Evolutionary conservation across 1,284 basidiomycete genomes (phyloP), one percentile per base, ranked within the genome.

Genomic region (Taiwanofungus camphoratus): DNA sequence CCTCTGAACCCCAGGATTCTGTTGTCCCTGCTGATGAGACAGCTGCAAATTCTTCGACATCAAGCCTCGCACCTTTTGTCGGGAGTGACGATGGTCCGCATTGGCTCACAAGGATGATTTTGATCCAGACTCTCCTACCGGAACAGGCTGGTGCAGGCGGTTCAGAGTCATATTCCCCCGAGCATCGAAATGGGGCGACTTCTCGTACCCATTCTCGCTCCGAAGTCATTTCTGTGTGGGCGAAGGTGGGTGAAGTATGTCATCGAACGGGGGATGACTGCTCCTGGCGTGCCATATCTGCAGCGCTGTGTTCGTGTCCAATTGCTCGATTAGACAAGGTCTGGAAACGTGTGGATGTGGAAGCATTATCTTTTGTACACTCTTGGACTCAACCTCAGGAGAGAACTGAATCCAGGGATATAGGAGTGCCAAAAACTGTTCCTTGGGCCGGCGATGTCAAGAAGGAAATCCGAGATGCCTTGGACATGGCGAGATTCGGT

Each of bases 321-420:
- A 70, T 90, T 20, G 83, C 86, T 8, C 67, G 87, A 21, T 59
- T 90, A 39, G 82, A 81, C 40, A 87, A 87, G 57, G 82, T 74
- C 7, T 90, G 87, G 87, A 78, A 76, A 54, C 69, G 84, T 15
- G 82, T 84, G 1, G 81, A 85, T 49, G 56, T 72, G 1, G 67
- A 71, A 19, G 76, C 76, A 5, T 52, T 80, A 30, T 66, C 71
- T 5, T 70, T 70, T 5, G 72, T 87, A 16, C 79, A 87, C 49
- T 68, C 70, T 3, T 89, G 86, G 87, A 73, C 78, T 0, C 73
- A 75, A 34, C 59, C 67, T 52, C 66, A 65, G 37, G 62, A 60
- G 12, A 62, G 66, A 32, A 63, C 64, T 2, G 66, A 67, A 21
- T 42, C 56, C 21, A 63, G 63, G 7, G 59, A 58, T 9, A 63